Evolutionary conservation across 441 rosid species (phyloP).

Genomic region (Pelargonium fulgidum): DNA sequence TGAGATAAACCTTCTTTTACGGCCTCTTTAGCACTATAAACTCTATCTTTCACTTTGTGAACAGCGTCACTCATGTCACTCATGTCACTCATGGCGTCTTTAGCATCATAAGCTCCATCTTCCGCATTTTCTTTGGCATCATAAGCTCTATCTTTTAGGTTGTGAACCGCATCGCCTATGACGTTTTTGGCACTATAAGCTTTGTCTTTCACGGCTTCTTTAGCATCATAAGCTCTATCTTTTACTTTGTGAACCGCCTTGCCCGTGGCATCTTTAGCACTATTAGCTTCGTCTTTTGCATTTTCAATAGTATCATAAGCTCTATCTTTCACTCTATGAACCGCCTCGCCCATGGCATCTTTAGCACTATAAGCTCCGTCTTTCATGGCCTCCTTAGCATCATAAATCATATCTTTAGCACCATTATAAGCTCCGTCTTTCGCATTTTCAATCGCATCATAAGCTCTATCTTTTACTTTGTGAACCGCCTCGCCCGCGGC

Average conservation of each 20-base stretch:
- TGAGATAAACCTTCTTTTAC: conserved; percentile 14
- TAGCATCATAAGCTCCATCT: conserved; percentile 5
- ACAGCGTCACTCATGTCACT: not conserved
- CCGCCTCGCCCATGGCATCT: conserved; percentile 8
- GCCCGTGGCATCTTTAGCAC: conserved; percentile 14
- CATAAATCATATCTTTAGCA: conserved; percentile 7
- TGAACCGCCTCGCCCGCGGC: conserved; percentile 2
- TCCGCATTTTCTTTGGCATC: conserved; percentile 14
- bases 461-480: not conserved
- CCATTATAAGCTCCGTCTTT: conserved; percentile 11
- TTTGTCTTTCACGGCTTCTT: conserved; percentile 7
- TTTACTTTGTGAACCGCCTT: conserved; percentile 16
- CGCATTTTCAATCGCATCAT: conserved; percentile 13
- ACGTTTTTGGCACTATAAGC: conserved; percentile 5
- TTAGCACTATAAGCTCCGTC: conserved; percentile 18
- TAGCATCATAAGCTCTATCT: conserved; percentile 2
- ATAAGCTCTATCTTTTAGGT: not conserved
- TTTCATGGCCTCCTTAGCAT: conserved; percentile 14
- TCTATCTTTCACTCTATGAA: conserved; percentile 11
- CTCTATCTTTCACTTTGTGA: conserved; percentile 14
- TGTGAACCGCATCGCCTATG: conserved; percentile 13
- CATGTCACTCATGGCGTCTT: too few relatives aligned
- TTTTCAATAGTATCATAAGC: conserved; percentile 8
- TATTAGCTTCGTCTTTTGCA: conserved; percentile 4
- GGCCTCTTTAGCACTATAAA: conserved; percentile 1